Base-by-base conservation (phyloP, 371 early-diverging fungal species). In the Mucor indicus region DNA sequence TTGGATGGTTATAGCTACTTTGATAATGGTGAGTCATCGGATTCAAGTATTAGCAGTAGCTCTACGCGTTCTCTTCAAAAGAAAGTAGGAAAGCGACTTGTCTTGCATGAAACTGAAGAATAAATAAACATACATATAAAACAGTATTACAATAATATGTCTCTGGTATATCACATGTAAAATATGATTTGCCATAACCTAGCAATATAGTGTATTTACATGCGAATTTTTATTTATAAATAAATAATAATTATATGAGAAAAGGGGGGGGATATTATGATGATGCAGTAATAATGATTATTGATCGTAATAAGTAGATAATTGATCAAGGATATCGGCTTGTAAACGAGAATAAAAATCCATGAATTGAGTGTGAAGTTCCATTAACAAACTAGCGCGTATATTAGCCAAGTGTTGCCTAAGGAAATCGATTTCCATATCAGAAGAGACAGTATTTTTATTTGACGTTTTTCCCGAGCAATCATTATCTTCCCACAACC, bases 1-100 rank as follows among this genome's bases (percentile, higher is more conserved):
- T 2, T 2, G 13, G 63, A 69, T 46, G 79, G 79, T 1, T 79
- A 79, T 41, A 69, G 67, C 23, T 76, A 75, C 49, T 79, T 72
- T 60, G 76, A 79, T 55, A 75, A 69, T 53, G 79, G 72, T 16
- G 50, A 60, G 7, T 32, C 35, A 13, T 31, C 21, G 2, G 42
- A 37, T 9, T 40, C 47, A 17, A 37, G 52, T 21, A 15, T 42
- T 1, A 44, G 56, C 4, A 44, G 56, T 15, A 11, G 38, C 16
- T 25, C 21, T n/a, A 30, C 30, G 22, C 29, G 50, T 11, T 23
- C 12, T 48, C 51, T 3, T 37, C 45, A 27, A 29, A 74, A 69
- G 31, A 59, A 53, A 19, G 55, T 74, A 13, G 74, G 74, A 12
- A 64, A 61, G 22, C 63, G 74, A 19, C 48, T 74, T 42, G 57